Evolutionary conservation across 257 asterid genomes (phyloP).

Genomic region (Ilex aquifolium): DNA sequence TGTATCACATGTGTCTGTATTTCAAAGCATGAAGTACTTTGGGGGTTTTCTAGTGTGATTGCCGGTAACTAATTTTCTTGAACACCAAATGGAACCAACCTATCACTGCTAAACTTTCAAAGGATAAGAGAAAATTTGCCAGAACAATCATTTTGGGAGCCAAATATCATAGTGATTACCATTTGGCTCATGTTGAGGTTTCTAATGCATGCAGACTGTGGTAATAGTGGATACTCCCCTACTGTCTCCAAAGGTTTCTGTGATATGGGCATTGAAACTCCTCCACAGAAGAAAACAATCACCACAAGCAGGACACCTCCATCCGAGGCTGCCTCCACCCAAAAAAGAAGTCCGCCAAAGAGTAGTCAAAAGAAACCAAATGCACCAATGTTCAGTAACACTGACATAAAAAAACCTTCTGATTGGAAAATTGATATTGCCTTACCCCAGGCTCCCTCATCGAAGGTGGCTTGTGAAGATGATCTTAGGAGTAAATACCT

Average conservation of each 20-base stretch:
- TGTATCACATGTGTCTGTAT: no score
- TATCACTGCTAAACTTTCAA: no score
- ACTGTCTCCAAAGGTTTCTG: slow-evolving; percentile 14
- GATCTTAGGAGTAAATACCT: slow-evolving; percentile 8
- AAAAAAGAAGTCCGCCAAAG: slow-evolving; percentile 28
- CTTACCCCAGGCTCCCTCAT: slow-evolving; percentile 5
- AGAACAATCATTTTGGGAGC: no score
- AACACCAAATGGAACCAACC: no score
- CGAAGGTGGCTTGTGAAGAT: slow-evolving; percentile 9
- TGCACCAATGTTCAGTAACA: slow-evolving; percentile 21
- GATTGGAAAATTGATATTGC: slow-evolving; percentile 13
- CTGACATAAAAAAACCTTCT: slow-evolving; percentile 23
- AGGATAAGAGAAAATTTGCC: no score
- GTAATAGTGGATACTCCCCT: slow-evolving; percentile 32
- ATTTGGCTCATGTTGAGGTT: not conserved
- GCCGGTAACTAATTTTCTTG: no score
- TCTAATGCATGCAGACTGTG: slow-evolving; percentile 33
- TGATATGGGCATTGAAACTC: slow-evolving; percentile 28
- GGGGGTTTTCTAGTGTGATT: no score
- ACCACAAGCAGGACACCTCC: slow-evolving; percentile 25
- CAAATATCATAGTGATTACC: no score
- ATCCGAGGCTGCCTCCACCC: slow-evolving; percentile 28
- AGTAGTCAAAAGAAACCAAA: slow-evolving; percentile 28
- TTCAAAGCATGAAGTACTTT: no score
- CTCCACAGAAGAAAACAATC: slow-evolving; percentile 26